A percentile compares a stretch with the other conserved stretches of the same genome.
phyloP scores from a whole-genome alignment of 352 stramenopile species.

The Pythium biforme region DNA sequence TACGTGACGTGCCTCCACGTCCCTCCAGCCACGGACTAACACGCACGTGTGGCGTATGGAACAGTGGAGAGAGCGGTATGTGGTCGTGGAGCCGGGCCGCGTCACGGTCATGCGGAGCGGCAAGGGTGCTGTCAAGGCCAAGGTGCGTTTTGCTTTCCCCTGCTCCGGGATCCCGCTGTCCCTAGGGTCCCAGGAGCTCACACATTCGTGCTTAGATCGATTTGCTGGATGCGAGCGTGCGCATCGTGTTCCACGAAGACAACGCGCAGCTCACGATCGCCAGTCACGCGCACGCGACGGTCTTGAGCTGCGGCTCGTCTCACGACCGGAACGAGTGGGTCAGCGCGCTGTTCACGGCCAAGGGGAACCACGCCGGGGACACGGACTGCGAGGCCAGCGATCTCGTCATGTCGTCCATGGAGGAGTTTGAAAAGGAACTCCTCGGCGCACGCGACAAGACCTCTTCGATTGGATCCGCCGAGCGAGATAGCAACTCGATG shows the following conservation, averaged over 20 bases:
- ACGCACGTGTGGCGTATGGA: neutral
- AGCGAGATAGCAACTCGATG: constrained; percentile 25
- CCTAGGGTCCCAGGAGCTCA: too few relatives aligned
- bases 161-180: too few relatives aligned
- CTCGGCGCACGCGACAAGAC: neutral
- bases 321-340: constrained; percentile 61
- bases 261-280: constrained; percentile 57
- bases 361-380: constrained; percentile 32
- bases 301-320: constrained; percentile 54
- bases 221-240: constrained; percentile 46
- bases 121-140: constrained; percentile 53
- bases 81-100: constrained; percentile 48
- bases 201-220: constrained; percentile 41
- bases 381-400: constrained; percentile 43
- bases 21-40: neutral
- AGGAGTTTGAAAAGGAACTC: constrained; percentile 37
- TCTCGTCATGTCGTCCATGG: constrained; percentile 37
- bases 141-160: constrained; percentile 41
- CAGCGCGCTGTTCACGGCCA: constrained; percentile 50
- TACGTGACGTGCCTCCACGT: constrained; percentile 17
- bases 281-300: constrained; percentile 37
- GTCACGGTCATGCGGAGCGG: constrained; percentile 48
- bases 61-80: constrained; percentile 69
- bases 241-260: constrained; percentile 62
- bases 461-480: constrained; percentile 1